Evolutionary conservation across 352 stramenopile species (phyloP).

Genomic region (Phytopythium boreale): DNA sequence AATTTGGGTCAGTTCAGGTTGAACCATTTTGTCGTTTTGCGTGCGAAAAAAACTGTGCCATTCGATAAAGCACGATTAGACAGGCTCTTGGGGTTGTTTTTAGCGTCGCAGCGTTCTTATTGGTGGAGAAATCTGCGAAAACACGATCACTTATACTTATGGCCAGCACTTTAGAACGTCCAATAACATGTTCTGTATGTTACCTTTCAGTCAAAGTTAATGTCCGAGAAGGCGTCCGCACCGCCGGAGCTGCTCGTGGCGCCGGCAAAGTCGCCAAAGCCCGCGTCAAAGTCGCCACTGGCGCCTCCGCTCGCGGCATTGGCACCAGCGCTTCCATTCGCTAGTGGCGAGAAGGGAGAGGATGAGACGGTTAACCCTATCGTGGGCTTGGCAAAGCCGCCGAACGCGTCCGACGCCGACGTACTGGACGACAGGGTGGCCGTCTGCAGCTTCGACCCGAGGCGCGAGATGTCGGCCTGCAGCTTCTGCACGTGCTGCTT

Average conservation of each 20-base stretch:
- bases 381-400: constrained; percentile 17
- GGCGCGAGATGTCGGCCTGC: constrained; percentile 41
- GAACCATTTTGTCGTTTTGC: too few relatives aligned
- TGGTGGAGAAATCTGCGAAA: too few relatives aligned
- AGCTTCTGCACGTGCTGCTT: constrained; percentile 51
- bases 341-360: neutral
- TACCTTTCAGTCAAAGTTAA: constrained; percentile 17
- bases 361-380: constrained; percentile 1
- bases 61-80: too few relatives aligned
- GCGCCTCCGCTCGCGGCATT: neutral
- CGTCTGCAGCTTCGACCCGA: constrained; percentile 54
- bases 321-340: neutral
- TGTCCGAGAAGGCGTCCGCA: constrained; percentile 13
- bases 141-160: too few relatives aligned
- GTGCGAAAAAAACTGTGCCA: too few relatives aligned
- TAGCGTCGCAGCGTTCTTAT: too few relatives aligned
- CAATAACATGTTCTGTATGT: too few relatives aligned
- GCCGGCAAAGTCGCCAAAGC: constrained; percentile 16
- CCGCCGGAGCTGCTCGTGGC: neutral
- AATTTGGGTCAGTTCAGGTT: too few relatives aligned
- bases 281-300: neutral
- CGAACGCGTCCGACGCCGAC: constrained; percentile 14
- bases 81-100: too few relatives aligned
- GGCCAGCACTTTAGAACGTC: too few relatives aligned
- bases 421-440: constrained; percentile 13